These are phyloP conservation scores for Mortierella sp. DNA, from an alignment of 371 early-diverging fungal species.

Conservation along the genomic window DNA sequence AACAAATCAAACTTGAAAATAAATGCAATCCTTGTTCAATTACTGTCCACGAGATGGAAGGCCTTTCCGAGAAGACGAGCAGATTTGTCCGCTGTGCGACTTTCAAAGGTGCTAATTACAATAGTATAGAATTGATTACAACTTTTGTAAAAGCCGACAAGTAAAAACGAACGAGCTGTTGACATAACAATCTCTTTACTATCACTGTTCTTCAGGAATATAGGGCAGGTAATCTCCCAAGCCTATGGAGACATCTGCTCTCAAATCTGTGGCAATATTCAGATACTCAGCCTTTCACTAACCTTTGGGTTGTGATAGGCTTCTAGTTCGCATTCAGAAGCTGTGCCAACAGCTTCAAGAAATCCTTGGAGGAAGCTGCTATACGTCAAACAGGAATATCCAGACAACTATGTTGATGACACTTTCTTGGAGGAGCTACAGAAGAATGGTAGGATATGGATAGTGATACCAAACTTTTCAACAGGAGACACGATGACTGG, in stretches of 20 bases:
- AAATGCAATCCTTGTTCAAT: constrained; percentile 41
- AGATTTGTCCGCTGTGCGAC: constrained; percentile 48
- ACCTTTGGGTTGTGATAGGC: constrained; percentile 10
- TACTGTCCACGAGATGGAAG: constrained; percentile 57
- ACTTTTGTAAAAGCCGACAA: not conserved
- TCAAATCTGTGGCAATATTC: not conserved
- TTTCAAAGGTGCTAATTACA: constrained; percentile 43
- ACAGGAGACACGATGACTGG: not conserved
- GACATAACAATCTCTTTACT: not conserved
- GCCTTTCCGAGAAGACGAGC: constrained; percentile 49
- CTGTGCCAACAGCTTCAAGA: constrained; percentile 31
- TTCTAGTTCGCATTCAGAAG: constrained; percentile 18
- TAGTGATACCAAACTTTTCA: not conserved
- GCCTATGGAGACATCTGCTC: not conserved
- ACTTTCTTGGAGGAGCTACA: constrained; percentile 90
- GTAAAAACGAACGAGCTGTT: not conserved
- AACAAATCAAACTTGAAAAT: constrained; percentile 5
- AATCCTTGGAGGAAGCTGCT: constrained; percentile 88
- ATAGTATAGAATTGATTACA: not conserved
- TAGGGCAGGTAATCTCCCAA: constrained; percentile 4
- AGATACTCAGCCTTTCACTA: not conserved
- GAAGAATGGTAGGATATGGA: constrained; percentile 79
- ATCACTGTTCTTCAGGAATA: constrained; percentile 1
- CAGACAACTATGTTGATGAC: constrained; percentile 94
- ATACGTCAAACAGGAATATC: constrained; percentile 91